phyloP scores from a whole-genome alignment of 1,139 yeast species.

The Hansenula sp. region DNA sequence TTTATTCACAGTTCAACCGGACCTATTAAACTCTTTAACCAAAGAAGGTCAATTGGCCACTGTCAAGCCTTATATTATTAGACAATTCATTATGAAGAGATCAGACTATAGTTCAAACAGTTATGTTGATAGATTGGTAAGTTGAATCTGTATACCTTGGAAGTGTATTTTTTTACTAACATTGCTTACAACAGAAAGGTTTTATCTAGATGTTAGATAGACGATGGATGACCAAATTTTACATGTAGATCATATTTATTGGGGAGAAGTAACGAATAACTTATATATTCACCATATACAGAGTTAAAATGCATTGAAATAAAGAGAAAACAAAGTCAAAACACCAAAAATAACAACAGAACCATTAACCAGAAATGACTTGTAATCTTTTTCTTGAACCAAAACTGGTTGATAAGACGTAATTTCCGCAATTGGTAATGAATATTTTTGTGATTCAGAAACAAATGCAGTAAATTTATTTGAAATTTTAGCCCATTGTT shows the following conservation, averaged over 20 bases:
- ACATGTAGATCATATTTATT: too few relatives aligned
- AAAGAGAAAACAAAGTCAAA: slow-evolving; percentile 13
- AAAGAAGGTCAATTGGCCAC: slow-evolving; percentile 77
- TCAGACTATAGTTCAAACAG: slow-evolving; percentile 53
- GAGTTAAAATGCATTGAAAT: slow-evolving; percentile 18
- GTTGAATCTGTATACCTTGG: slow-evolving; percentile 10
- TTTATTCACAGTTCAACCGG: slow-evolving; percentile 76
- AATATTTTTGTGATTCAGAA: slow-evolving; percentile 1
- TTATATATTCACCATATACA: too few relatives aligned
- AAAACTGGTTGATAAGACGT: slow-evolving; percentile 1
- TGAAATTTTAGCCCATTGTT: slow-evolving; percentile 9
- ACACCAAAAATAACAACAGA: slow-evolving; percentile 9
- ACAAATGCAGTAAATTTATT: neutral
- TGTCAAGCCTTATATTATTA: slow-evolving; percentile 61
- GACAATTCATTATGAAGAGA: slow-evolving; percentile 69
- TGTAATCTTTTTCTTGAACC: slow-evolving; percentile 8
- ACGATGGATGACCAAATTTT: neutral
- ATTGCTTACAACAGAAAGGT: neutral
- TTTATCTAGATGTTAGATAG: neutral
- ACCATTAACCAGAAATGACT: slow-evolving; percentile 10
- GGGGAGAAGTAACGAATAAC: too few relatives aligned
- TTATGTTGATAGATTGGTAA: slow-evolving; percentile 43
- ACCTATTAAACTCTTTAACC: slow-evolving; percentile 70
- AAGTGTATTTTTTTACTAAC: neutral
- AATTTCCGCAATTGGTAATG: slow-evolving; percentile 18